phyloP scores from a whole-genome alignment of 345 rosid species.

The Lepidium didymum region DNA sequence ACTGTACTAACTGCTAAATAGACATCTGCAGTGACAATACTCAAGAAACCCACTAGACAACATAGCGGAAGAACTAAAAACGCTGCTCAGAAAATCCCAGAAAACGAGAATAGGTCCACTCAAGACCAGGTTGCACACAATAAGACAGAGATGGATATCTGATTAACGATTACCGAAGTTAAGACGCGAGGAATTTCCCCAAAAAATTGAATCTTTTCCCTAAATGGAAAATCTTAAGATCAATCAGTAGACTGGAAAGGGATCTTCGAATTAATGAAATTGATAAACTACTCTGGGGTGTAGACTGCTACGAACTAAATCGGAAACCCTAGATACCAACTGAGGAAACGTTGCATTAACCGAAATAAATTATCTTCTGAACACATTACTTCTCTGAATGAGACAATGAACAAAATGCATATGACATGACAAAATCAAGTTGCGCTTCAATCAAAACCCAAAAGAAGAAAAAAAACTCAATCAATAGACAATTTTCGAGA shows the following conservation, averaged over 20 bases:
- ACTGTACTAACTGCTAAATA: neutral
- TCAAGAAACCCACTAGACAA: neutral
- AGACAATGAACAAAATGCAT: neutral
- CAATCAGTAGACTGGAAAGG: neutral
- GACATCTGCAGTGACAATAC: neutral
- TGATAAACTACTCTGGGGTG: neutral
- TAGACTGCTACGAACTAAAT: neutral
- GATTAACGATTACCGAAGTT: neutral
- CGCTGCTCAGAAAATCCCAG: neutral
- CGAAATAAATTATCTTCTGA: neutral
- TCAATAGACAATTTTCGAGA: neutral
- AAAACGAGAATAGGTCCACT: neutral
- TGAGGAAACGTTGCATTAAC: neutral
- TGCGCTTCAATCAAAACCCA: neutral
- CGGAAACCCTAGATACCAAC: slow-evolving; percentile 6
- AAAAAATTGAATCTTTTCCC: neutral
- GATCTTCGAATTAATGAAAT: neutral
- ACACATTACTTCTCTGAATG: neutral
- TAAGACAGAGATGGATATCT: neutral
- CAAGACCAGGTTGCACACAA: neutral
- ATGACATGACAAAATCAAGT: neutral
- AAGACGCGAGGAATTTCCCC: neutral
- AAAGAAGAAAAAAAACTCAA: neutral
- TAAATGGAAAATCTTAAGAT: neutral
- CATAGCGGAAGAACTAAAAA: neutral